Evolutionary conservation across 805 yeast genomes (phyloP).

Genomic region (Starmerella lactis-condensi): DNA sequence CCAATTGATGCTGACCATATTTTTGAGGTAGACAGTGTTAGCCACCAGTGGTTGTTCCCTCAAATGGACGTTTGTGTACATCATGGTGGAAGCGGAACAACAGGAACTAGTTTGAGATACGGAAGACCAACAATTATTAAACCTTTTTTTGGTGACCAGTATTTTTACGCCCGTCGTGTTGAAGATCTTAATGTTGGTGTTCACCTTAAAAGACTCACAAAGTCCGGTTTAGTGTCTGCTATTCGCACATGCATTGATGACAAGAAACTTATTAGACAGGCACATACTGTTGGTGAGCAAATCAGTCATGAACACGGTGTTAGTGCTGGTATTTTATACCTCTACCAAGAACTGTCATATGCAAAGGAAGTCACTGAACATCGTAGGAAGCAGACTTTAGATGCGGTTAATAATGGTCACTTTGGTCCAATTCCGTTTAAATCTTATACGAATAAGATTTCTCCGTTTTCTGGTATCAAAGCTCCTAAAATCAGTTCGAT

Average conservation of each 20-base stretch:
- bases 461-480: too few relatives aligned
- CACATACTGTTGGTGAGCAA: conserved; percentile 39
- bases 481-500: neutral
- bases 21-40: conserved; percentile 51
- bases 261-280: conserved; percentile 47
- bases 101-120: conserved; percentile 73
- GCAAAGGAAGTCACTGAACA: conserved; percentile 19
- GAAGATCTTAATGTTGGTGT: conserved; percentile 82
- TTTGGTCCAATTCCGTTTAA: conserved; percentile 1
- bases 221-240: conserved; percentile 45
- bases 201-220: conserved; percentile 47
- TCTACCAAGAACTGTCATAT: conserved; percentile 67
- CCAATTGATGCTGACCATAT: conserved; percentile 28
- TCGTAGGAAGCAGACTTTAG: conserved; percentile 8
- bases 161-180: conserved; percentile 70
- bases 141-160: conserved; percentile 94
- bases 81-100: conserved; percentile 94
- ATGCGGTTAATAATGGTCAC: conserved; percentile 3
- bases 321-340: conserved; percentile 47
- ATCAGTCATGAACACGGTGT: conserved; percentile 72
- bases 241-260: conserved; percentile 50
- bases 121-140: conserved; percentile 82
- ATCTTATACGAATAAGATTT: neutral
- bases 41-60: conserved; percentile 90
- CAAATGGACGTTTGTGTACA: conserved; percentile 86